Conservation (phyloP, 2,329 filamentous ascomycete genomes). For the Dendryphion nanum region DNA sequence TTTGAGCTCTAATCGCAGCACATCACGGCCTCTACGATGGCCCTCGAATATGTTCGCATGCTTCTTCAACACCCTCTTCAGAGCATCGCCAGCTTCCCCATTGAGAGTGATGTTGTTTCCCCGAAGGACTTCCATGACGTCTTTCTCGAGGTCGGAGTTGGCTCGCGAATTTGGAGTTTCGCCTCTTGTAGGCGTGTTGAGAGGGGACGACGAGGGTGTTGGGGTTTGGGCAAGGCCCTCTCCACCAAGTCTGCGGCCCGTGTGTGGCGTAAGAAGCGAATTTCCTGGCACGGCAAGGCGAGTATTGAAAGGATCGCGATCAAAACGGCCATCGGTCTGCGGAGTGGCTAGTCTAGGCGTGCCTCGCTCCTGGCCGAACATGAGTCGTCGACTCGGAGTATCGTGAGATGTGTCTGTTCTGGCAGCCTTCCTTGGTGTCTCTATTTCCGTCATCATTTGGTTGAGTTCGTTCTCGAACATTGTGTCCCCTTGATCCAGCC, state of each 20-base stretch:
- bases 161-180: constrained; percentile 3
- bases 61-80: constrained; percentile 31
- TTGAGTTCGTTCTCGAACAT: constrained; percentile 33
- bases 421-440: constrained; percentile 43
- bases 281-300: too few relatives aligned
- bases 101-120: constrained; percentile 41
- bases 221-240: not conserved
- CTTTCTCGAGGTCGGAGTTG: constrained; percentile 20
- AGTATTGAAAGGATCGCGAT: constrained; percentile 14
- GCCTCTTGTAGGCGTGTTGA: constrained; percentile 17
- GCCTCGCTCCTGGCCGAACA: constrained; percentile 36
- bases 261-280: constrained; percentile 3
- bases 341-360: constrained; percentile 26
- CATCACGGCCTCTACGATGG: constrained; percentile 63
- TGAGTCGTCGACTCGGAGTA: constrained; percentile 40
- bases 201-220: constrained; percentile 3
- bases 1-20: constrained; percentile 61
- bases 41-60: constrained; percentile 62
- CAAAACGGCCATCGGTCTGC: constrained; percentile 15
- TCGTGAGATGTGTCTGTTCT: constrained; percentile 37
- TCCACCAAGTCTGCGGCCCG: not conserved
- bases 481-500: constrained; percentile 27
- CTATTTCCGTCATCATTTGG: constrained; percentile 20
- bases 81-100: constrained; percentile 10
- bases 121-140: constrained; percentile 53